phyloP scores from a whole-genome alignment of 1,284 basidiomycete genomes.

The Calocybe gambosa region DNA sequence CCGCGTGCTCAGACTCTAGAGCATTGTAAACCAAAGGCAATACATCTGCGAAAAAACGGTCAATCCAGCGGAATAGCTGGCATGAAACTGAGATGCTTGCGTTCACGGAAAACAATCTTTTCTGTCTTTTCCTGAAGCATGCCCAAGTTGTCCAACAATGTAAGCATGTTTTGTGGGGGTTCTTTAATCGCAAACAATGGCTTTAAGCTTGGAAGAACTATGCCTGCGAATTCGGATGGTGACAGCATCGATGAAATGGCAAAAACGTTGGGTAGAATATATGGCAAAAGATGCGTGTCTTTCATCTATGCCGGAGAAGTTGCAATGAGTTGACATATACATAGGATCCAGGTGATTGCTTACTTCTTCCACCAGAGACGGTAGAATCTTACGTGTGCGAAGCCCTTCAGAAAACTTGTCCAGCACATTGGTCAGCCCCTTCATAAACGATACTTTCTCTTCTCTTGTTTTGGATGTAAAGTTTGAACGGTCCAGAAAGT shows the following conservation, averaged over 20 bases:
- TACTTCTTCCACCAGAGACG: slow-evolving; percentile 90
- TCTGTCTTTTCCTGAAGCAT: slow-evolving; percentile 90
- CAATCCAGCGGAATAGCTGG: neutral
- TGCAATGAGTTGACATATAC: neutral
- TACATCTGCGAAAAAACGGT: slow-evolving; percentile 58
- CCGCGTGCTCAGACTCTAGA: slow-evolving; percentile 85
- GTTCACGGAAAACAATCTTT: slow-evolving; percentile 81
- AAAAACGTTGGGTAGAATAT: slow-evolving; percentile 98
- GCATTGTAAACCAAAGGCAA: slow-evolving; percentile 94
- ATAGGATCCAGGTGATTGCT: slow-evolving; percentile 14
- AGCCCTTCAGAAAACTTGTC: slow-evolving; percentile 86
- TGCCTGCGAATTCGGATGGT: slow-evolving; percentile 74
- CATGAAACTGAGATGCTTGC: slow-evolving; percentile 41
- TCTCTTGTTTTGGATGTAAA: slow-evolving; percentile 93
- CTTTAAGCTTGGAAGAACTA: slow-evolving; percentile 83
- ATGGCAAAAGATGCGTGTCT: slow-evolving; percentile 86
- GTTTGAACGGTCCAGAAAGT: slow-evolving; percentile 92
- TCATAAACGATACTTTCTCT: slow-evolving; percentile 96
- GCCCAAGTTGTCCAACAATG: slow-evolving; percentile 82
- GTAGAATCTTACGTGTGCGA: slow-evolving; percentile 87
- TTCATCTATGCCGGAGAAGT: slow-evolving; percentile 68
- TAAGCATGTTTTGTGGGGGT: slow-evolving; percentile 95
- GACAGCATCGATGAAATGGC: slow-evolving; percentile 78
- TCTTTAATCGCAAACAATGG: slow-evolving; percentile 91
- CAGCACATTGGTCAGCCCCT: slow-evolving; percentile 80